These are phyloP conservation scores for Apiospora kogelbergensis DNA, from an alignment of 2,329 filamentous ascomycete genomes.

Conservation along the genomic window DNA sequence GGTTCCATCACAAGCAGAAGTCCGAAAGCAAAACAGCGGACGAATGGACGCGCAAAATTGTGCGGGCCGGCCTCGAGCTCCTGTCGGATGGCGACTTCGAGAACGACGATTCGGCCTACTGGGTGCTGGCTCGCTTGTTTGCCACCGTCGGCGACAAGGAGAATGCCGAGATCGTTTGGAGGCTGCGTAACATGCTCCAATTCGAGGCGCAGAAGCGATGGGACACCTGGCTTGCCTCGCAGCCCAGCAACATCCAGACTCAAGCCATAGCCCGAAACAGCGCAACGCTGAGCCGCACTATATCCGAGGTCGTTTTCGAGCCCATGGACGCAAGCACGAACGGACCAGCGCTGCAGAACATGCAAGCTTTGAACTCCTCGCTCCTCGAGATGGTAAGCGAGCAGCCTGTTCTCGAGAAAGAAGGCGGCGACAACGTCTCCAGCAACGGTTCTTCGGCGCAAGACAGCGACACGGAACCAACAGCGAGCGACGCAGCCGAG, in stretches of 20 bases:
- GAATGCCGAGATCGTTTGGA: constrained; percentile 24
- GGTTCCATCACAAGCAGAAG: constrained; percentile 26
- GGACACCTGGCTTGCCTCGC: constrained; percentile 25
- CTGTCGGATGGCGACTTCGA: constrained; percentile 29
- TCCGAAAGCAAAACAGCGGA: constrained; percentile 18
- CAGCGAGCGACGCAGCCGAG: neutral
- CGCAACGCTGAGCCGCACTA: neutral
- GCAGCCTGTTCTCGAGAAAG: neutral
- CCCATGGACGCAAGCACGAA: neutral
- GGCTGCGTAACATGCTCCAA: constrained; percentile 25
- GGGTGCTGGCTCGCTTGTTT: constrained; percentile 24
- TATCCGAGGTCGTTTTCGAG: neutral
- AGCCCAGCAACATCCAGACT: constrained; percentile 8
- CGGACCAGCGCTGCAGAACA: neutral
- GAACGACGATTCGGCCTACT: constrained; percentile 28
- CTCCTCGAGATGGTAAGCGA: neutral
- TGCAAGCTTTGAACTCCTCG: neutral
- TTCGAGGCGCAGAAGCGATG: constrained; percentile 20
- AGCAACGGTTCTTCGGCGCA: neutral
- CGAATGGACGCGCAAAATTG: constrained; percentile 22
- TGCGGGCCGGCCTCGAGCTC: constrained; percentile 26
- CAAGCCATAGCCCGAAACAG: neutral
- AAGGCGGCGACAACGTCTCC: neutral
- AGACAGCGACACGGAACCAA: neutral
- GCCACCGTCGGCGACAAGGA: constrained; percentile 22